Percentiles rank a stretch among this genome's conserved stretches.
Evolutionary conservation across 331 rosid genomes (phyloP).

Genomic region (Acacia concinna): DNA sequence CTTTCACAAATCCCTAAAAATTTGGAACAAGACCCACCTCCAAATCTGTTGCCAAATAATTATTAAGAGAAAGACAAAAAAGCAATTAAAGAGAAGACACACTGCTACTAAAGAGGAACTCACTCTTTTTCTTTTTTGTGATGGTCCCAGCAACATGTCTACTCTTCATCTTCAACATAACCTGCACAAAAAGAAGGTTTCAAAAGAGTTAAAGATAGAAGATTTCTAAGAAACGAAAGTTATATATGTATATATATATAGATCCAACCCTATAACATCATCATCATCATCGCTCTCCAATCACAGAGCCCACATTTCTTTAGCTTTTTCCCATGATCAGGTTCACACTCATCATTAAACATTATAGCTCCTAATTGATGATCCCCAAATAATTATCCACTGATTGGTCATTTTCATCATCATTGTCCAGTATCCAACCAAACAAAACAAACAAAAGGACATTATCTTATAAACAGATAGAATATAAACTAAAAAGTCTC

Average conservation of each 20-base stretch:
- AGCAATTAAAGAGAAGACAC: slow-evolving; percentile 30
- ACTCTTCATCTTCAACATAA: slow-evolving; percentile 97
- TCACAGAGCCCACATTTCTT: slow-evolving; percentile 16
- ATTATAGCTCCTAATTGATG: slow-evolving; percentile 34
- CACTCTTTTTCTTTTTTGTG: slow-evolving; percentile 99
- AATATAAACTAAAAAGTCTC: slow-evolving; percentile 18
- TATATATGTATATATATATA: too few species aligned
- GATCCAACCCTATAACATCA: slow-evolving; percentile 32
- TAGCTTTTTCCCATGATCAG: slow-evolving; percentile 35
- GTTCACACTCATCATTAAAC: slow-evolving; percentile 41
- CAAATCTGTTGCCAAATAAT: slow-evolving; percentile 59
- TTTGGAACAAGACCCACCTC: slow-evolving; percentile 75
- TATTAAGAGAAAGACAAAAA: slow-evolving; percentile 80
- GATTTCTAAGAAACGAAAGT: slow-evolving; percentile 33
- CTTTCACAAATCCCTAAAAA: slow-evolving; percentile 89
- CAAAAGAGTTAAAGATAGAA: slow-evolving; percentile 38
- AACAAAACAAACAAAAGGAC: neutral
- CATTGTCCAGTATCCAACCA: neutral
- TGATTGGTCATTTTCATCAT: neutral
- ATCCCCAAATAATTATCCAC: slow-evolving; percentile 58
- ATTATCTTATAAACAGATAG: neutral
- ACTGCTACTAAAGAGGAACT: slow-evolving; percentile 28
- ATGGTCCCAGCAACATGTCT: slow-evolving; percentile 99
- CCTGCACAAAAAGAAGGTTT: slow-evolving; percentile 70
- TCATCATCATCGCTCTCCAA: slow-evolving; percentile 43